Percentiles rank a stretch among this genome's conserved stretches.
Evolutionary conservation across 495 filamentous ascomycete genomes (phyloP).

Genomic region (Neurospora tetrasperma): DNA sequence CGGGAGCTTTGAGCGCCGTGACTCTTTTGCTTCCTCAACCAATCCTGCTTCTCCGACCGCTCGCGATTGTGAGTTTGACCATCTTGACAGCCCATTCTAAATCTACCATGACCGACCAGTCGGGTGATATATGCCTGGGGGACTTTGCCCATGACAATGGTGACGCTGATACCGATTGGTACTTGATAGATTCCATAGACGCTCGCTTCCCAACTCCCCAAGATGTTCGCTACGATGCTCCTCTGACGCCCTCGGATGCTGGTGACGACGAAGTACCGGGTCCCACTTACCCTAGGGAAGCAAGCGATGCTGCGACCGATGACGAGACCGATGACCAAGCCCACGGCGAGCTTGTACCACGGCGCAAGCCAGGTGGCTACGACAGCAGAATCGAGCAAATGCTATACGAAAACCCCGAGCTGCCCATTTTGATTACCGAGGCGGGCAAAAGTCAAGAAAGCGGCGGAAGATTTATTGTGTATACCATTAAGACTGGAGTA

Average conservation of each 20-base stretch:
- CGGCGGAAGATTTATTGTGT: conserved; percentile 81
- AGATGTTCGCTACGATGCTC: conserved; percentile 28
- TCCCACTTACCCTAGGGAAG: conserved; percentile 18
- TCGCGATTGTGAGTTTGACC: conserved; percentile 34
- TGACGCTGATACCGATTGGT: conserved; percentile 29
- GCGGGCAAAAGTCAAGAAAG: conserved; percentile 94
- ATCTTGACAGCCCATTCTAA: not conserved
- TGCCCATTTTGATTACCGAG: conserved; percentile 80
- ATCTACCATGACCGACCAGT: conserved; percentile 7
- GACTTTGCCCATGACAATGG: conserved; percentile 16
- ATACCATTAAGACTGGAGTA: conserved; percentile 93
- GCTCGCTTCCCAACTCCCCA: not conserved
- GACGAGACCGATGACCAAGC: conserved; percentile 49
- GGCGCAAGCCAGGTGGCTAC: conserved; percentile 73
- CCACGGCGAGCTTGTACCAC: conserved; percentile 35
- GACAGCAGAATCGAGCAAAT: conserved; percentile 94
- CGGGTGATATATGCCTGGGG: conserved; percentile 17
- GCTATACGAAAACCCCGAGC: conserved; percentile 85
- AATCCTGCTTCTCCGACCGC: conserved; percentile 53
- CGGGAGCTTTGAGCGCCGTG: conserved; percentile 72
- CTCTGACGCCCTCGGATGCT: conserved; percentile 34
- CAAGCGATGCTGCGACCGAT: conserved; percentile 26
- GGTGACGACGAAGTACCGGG: conserved; percentile 29
- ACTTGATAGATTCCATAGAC: conserved; percentile 21
- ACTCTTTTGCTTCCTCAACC: conserved; percentile 62